Conservation (phyloP, 768 basidiomycete genomes). For the Lactarius vividus region DNA sequence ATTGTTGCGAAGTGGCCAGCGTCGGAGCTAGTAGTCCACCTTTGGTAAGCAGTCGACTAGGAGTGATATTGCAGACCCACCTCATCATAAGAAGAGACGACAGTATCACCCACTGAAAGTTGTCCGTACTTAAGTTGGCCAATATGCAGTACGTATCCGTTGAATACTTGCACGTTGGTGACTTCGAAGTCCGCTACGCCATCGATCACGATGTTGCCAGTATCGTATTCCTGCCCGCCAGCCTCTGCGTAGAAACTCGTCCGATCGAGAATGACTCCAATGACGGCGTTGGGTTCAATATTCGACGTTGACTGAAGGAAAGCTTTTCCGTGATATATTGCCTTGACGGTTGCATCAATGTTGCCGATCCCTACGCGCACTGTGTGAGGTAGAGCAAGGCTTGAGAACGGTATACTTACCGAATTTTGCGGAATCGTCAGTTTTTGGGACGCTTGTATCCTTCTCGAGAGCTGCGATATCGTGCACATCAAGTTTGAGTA, state of each 20-base stretch:
- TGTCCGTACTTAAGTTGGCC: slow-evolving; percentile 88
- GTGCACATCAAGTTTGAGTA: slow-evolving; percentile 92
- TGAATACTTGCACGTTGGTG: slow-evolving; percentile 89
- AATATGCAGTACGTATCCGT: slow-evolving; percentile 93
- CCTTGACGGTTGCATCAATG: slow-evolving; percentile 69
- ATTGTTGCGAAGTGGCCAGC: slow-evolving; percentile 96
- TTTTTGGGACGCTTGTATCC: slow-evolving; percentile 76
- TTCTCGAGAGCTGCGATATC: slow-evolving; percentile 86
- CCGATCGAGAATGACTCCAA: slow-evolving; percentile 86
- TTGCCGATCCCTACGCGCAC: slow-evolving; percentile 66
- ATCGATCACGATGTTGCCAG: slow-evolving; percentile 91
- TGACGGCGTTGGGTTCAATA: slow-evolving; percentile 61
- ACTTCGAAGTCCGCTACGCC: slow-evolving; percentile 92
- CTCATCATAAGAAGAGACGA: slow-evolving; percentile 92
- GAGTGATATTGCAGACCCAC: slow-evolving; percentile 39
- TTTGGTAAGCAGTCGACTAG: not conserved
- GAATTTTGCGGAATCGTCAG: slow-evolving; percentile 90
- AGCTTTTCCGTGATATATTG: slow-evolving; percentile 78
- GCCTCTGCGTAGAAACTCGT: slow-evolving; percentile 98
- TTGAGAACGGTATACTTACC: slow-evolving; percentile 47
- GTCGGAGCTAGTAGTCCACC: slow-evolving; percentile 57
- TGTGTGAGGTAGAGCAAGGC: not conserved
- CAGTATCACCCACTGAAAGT: slow-evolving; percentile 72
- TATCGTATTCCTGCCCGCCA: slow-evolving; percentile 97
- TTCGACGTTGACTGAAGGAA: slow-evolving; percentile 67